Evolutionary conservation across 2,329 filamentous ascomycete genomes (phyloP), one percentile per base, ranked within the genome.

Genomic region (Fusarium austroafricanum): DNA sequence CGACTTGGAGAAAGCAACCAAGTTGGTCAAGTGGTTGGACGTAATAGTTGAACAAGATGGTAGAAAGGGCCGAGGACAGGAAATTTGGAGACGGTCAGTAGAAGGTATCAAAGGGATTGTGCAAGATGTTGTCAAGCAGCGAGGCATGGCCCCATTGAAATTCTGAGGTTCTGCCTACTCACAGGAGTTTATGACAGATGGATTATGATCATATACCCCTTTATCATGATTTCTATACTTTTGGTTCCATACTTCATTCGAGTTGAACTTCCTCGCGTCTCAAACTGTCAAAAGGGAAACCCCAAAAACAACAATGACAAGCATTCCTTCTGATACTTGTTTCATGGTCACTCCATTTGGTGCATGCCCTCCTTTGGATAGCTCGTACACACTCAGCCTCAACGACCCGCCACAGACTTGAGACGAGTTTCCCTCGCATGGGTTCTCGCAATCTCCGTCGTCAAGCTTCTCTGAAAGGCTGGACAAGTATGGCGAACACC

Each of bases 1-100:
- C 59, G 90, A 97, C 75, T 84, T 96, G 79, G 85, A 86, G 7
- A 97, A 97, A 78, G 92, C 87, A 2, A 84, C 88, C 3, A 86
- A 86, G 14, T 79, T 96, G 18, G 85, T 91, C 14, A 88, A 84
- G 68, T 97, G 93, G 92, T 69, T 90, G 47, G 81, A 82, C 40
- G 82, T 86, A 73, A 67, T 89, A 20, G 82, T 89, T 9, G 84
- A 86, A 44, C 83, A 85, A 43, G 81, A 81, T 31, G 78, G 76
- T 10, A 75, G 73, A 6, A 75, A 72, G 4, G 77, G 75, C 3
- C 71, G 58, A 47, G 84, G 80, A 7, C 80, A 77, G 58, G 73
- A 75, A 55, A 74, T 75, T 26, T 90, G 88, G 88, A 76, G 69
- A 43, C 73, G 74, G 49, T 82, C 83, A 3, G 69, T 86, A 23